A percentile compares a stretch with the other conserved stretches of the same genome.
Evolutionary conservation across 2,329 filamentous ascomycete genomes (phyloP).

Genomic region (Curvularia sp.): DNA sequence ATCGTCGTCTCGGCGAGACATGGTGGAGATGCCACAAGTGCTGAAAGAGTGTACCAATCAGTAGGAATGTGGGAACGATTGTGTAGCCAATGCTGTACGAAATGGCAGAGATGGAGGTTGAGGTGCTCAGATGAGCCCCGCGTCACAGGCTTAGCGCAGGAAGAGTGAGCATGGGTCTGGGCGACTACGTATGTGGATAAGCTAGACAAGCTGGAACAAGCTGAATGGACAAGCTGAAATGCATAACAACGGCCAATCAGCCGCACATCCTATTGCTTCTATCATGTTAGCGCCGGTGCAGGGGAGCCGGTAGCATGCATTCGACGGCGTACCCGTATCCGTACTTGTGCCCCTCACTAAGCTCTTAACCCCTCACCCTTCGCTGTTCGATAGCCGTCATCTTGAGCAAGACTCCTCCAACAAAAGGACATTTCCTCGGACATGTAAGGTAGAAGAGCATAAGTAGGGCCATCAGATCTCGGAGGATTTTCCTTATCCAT

Average conservation of each 20-base stretch:
- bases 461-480: not conserved
- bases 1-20: constrained; percentile 56
- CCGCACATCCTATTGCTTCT: constrained; percentile 6
- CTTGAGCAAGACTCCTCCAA: not conserved
- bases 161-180: constrained; percentile 8
- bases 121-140: constrained; percentile 20
- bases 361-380: constrained; percentile 2
- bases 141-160: constrained; percentile 29
- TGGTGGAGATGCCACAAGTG: constrained; percentile 29
- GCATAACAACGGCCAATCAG: constrained; percentile 4
- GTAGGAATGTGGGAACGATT: not conserved
- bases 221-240: constrained; percentile 11
- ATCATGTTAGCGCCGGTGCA: not conserved
- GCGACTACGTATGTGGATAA: constrained; percentile 2
- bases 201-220: constrained; percentile 9
- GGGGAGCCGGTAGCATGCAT: not conserved
- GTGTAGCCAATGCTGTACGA: constrained; percentile 13
- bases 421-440: not conserved
- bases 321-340: not conserved
- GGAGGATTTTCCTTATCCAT: not conserved
- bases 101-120: constrained; percentile 11
- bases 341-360: not conserved
- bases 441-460: not conserved
- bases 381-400: constrained; percentile 3
- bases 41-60: constrained; percentile 5